Base-by-base conservation (phyloP, 176 grass and related monocot species). In the Triticum dicoccoides region DNA sequence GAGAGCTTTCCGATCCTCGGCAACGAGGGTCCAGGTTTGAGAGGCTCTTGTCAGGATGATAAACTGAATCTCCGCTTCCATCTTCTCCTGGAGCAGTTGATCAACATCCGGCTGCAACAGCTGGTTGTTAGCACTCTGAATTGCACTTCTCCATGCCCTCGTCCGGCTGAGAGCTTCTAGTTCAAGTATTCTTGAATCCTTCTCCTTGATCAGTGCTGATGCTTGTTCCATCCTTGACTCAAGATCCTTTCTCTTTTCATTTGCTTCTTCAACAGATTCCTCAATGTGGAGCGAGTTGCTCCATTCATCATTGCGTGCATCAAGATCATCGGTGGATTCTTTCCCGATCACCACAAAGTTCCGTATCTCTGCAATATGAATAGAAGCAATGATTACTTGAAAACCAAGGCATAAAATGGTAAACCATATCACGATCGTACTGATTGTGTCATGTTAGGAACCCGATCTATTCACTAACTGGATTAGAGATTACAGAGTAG, bases 21-120 rank as follows among this genome's bases (percentile, higher is more conserved):
- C 20, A 10, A 83, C 39, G 38, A 75, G 32, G 74, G 69, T 62
- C 21, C 87, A 88, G 12, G 54, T 87, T 51, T 92, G 80, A 39
- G 51, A 77, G 5, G 90, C 63, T 84, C 88, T 88, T 69, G 84
- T 82, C 58, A 96, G 88, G 76, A 96, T 72, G 20, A 90, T 47
- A 76, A 54, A 85, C 72, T 85, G 76, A 61, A 94, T 90, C 77
- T 99, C 97, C 8, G 87, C 76, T 83, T 90, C 90, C 24, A 94
- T 76, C 51, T 83, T 96, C 71, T 93, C 85, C 86, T 87, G 76
- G 35, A 94, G 59, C n/a, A 98, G 23, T 18, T 11, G 67, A 23
- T 92, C 92, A 77, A 99, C 77, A 21, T 95, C 91, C 8, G 84
- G 72, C 41, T 90, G 84, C 68, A 71, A 21, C 12, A 76, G 34